Base-by-base conservation (phyloP, 768 basidiomycete genomes). In the Suillus subaureus region DNA sequence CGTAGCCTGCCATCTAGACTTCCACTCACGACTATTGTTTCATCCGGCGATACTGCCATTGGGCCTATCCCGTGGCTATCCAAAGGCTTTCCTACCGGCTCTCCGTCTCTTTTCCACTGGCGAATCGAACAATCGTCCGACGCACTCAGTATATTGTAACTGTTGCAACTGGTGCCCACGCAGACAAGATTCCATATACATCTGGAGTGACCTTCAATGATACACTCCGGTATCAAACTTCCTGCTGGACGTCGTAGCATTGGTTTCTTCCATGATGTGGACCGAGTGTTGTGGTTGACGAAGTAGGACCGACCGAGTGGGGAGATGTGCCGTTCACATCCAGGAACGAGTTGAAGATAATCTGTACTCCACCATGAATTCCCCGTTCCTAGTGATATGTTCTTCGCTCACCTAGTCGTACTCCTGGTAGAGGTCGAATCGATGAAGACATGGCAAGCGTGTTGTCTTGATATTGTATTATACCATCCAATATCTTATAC, bases 401-500 rank as follows among this genome's bases (percentile, higher is more conserved):
- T 40, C 23, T 40, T 18, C 26, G 6, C 39, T 58, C 9, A 58
- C 57, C 57, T 26, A 40, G 57, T 28, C 39, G 26, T 18, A 58
- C 57, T 18, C 57, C 57, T 21, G 39, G 57, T 40, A 58, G 40
- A 58, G 57, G 57, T 12, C 57, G 57, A 11, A 40, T 12, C 26
- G 0, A 18, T 18, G 39, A 58, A n/a, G 0, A 0, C 0, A 28
- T 40, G 8, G 0, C 1, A 1, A 58, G 2, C 12, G 9, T 28
- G 16, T 58, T 6, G 1, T 58, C 57, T 28, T 58, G 37, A 58
- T 58, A 58, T 0, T 0, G 2, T 21, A 26, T 28, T 18, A 0
- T 1, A 58, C 1, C 23, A 6, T 26, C 39, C 9, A 1, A 6
- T 5, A 28, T 6, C 16, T 56, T 7, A 13, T 1, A 40, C 16